Conservation (phyloP, 2,329 filamentous ascomycete genomes). For the Pseudogymnoascus sp. region DNA sequence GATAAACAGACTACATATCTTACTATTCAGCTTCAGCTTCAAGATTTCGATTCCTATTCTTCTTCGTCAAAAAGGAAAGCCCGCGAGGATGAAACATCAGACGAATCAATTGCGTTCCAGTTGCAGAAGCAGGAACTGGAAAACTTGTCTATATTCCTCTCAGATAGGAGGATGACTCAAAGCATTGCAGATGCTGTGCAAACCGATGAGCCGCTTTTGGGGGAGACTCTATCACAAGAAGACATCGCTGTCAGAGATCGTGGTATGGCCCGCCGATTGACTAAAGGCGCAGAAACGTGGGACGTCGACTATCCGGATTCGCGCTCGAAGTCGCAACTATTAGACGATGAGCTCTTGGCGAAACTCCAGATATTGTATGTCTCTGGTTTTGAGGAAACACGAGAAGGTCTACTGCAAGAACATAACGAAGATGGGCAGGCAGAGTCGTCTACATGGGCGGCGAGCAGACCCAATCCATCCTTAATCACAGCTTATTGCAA, state of each 20-base stretch:
- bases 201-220: background rate
- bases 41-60: background rate
- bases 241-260: conserved; percentile 8
- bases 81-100: background rate
- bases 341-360: background rate
- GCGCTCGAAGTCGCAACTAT: background rate
- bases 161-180: conserved; percentile 8
- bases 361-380: background rate
- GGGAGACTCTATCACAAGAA: conserved; percentile 5
- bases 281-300: background rate
- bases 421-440: background rate
- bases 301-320: background rate
- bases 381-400: background rate
- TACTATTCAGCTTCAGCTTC: conserved; percentile 7
- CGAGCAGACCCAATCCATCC: background rate
- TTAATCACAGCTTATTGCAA: conserved; percentile 9
- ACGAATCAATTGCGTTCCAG: conserved; percentile 5
- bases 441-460: conserved; percentile 12
- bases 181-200: conserved; percentile 9
- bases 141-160: background rate
- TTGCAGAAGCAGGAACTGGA: conserved; percentile 7
- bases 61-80: conserved; percentile 5
- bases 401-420: background rate
- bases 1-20: conserved; percentile 6
- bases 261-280: background rate